phyloP scores from a whole-genome alignment of 805 yeast genomes.

The Lachancea cidri region DNA sequence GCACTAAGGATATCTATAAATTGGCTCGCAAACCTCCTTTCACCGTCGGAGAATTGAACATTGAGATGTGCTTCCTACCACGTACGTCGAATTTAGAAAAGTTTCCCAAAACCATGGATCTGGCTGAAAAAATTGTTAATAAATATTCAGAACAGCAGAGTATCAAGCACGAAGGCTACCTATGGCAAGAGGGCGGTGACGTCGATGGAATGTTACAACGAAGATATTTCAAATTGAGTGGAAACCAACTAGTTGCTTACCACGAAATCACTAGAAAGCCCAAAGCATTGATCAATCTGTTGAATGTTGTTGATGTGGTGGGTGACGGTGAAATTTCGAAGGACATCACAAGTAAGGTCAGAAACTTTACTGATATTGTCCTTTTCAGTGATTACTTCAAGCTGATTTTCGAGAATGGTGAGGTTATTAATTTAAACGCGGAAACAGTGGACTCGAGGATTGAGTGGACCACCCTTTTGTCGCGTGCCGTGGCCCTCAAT shows the following conservation, averaged over 20 bases:
- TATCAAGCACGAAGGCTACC: slow-evolving; percentile 53
- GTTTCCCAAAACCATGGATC: slow-evolving; percentile 63
- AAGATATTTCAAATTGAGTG: slow-evolving; percentile 69
- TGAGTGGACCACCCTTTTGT: slow-evolving; percentile 61
- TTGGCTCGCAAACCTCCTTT: slow-evolving; percentile 43
- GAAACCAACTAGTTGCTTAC: slow-evolving; percentile 68
- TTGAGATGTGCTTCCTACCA: slow-evolving; percentile 66
- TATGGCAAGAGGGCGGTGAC: slow-evolving; percentile 92
- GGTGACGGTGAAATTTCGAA: slow-evolving; percentile 30
- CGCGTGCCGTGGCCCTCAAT: slow-evolving; percentile 50
- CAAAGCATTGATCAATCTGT: slow-evolving; percentile 68
- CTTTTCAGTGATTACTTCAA: slow-evolving; percentile 70
- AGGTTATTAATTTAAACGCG: slow-evolving; percentile 79
- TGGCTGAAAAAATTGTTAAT: slow-evolving; percentile 41
- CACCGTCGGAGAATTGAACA: slow-evolving; percentile 59
- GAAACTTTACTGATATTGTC: slow-evolving; percentile 70
- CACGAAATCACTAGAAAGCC: slow-evolving; percentile 65
- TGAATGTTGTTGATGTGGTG: slow-evolving; percentile 47
- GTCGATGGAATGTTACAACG: slow-evolving; percentile 60
- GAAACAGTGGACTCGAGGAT: slow-evolving; percentile 57
- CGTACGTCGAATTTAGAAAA: slow-evolving; percentile 54
- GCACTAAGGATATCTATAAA: slow-evolving; percentile 9
- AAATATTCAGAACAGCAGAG: slow-evolving; percentile 35
- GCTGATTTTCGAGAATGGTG: slow-evolving; percentile 71
- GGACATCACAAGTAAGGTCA: slow-evolving; percentile 30